Conservation (phyloP, 2,329 filamentous ascomycete genomes). For the Dothideomycetidae sp. region DNA sequence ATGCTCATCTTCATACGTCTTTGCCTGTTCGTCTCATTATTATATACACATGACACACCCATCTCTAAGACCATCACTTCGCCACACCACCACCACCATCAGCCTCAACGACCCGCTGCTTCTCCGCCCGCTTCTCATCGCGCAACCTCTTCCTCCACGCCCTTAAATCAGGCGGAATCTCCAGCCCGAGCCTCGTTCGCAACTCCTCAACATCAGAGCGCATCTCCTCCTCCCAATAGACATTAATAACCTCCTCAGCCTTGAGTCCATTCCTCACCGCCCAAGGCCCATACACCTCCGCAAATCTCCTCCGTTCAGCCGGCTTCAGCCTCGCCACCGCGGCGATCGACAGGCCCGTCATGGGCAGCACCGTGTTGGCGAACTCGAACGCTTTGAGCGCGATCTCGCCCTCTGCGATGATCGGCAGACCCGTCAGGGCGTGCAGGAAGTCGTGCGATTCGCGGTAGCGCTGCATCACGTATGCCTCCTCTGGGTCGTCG, state of each 20-base stretch:
- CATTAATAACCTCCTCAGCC: conserved; percentile 73
- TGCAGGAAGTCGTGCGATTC: conserved; percentile 98
- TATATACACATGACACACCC: too few relatives aligned
- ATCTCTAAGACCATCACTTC: too few relatives aligned
- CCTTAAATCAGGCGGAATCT: conserved; percentile 76
- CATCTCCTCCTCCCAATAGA: conserved; percentile 95
- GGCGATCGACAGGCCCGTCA: conserved; percentile 79
- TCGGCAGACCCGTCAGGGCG: conserved; percentile 76
- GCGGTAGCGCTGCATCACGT: conserved; percentile 95
- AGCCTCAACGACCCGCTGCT: too few relatives aligned
- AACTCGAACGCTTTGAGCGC: conserved; percentile 98
- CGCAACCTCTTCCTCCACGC: conserved; percentile 57
- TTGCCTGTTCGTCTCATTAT: too few relatives aligned
- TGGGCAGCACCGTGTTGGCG: conserved; percentile 81
- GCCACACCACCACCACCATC: too few relatives aligned
- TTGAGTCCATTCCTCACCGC: conserved; percentile 68
- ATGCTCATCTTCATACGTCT: too few relatives aligned
- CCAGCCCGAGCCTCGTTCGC: conserved; percentile 62
- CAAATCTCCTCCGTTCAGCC: conserved; percentile 53
- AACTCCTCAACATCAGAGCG: conserved; percentile 69
- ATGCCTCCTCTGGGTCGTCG: conserved; percentile 88
- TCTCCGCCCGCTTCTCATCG: conserved; percentile 44
- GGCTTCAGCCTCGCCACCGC: conserved; percentile 52
- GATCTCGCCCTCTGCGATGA: conserved; percentile 88
- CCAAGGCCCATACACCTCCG: conserved; percentile 71